Percentiles rank a stretch among this genome's conserved stretches.
These are phyloP conservation scores for Jacaranda copaia DNA, from an alignment of 257 asterid species.

Conservation along the genomic window DNA sequence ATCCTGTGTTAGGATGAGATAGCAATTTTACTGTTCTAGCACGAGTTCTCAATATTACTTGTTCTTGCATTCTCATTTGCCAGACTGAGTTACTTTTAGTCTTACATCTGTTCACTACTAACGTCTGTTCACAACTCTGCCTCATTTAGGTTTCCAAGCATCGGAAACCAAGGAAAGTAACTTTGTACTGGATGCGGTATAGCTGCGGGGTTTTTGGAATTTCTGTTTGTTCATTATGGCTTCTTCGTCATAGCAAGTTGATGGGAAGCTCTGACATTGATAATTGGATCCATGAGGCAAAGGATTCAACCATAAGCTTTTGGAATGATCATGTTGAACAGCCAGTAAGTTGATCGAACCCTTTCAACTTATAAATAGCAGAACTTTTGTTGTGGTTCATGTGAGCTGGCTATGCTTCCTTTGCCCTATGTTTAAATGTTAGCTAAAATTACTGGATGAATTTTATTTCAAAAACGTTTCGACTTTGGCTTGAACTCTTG, in stretches of 20 bases:
- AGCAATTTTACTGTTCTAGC: conserved; percentile 32
- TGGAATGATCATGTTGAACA: conserved; percentile 99
- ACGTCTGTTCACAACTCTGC: conserved; percentile 29
- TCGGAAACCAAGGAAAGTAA: conserved; percentile 76
- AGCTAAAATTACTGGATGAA: conserved; percentile 17
- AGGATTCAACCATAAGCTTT: conserved; percentile 76
- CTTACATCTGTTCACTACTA: conserved; percentile 30
- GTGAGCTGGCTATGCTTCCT: conserved; percentile 28
- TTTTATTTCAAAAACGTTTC: conserved; percentile 16
- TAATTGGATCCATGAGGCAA: conserved; percentile 91
- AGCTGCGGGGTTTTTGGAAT: conserved; percentile 82
- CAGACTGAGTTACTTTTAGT: conserved; percentile 17
- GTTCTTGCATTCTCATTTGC: conserved; percentile 17
- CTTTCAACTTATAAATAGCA: conserved; percentile 19
- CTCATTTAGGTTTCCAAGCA: conserved; percentile 79
- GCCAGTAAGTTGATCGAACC: conserved; percentile 69
- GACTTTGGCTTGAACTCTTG: background rate
- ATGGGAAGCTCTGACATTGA: conserved; percentile 98
- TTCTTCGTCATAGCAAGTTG: conserved; percentile 93
- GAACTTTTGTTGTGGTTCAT: conserved; percentile 19
- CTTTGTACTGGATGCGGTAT: conserved; percentile 87
- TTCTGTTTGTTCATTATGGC: conserved; percentile 87
- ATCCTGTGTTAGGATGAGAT: conserved; percentile 15
- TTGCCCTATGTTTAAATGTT: conserved; percentile 15
- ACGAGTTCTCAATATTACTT: conserved; percentile 22